phyloP scores from a whole-genome alignment of 2,329 filamentous ascomycete genomes.

The Chalaropsis ovoidea region DNA sequence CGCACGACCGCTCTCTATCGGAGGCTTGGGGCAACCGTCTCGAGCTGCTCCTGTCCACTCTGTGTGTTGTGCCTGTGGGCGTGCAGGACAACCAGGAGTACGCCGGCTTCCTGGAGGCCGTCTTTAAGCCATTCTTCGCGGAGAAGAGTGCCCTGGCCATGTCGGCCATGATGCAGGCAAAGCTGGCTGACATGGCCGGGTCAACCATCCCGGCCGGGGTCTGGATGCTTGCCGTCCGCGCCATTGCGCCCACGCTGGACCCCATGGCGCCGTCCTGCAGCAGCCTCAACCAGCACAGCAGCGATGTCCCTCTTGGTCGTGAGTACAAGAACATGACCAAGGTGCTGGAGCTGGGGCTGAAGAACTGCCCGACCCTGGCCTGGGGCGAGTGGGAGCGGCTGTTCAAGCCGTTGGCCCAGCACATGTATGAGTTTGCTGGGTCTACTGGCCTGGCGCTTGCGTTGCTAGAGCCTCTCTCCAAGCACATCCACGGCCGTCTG shows the following conservation, averaged over 20 bases:
- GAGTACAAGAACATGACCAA: conserved; percentile 61
- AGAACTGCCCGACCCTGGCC: conserved; percentile 40
- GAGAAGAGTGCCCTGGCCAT: conserved; percentile 34
- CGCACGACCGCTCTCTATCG: not conserved
- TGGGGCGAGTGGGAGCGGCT: conserved; percentile 43
- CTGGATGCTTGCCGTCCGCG: conserved; percentile 17
- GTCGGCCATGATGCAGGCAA: conserved; percentile 11
- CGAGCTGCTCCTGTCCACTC: conserved; percentile 32
- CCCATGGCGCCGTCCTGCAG: not conserved
- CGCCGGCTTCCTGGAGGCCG: conserved; percentile 39
- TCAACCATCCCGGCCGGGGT: not conserved
- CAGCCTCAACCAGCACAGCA: conserved; percentile 6
- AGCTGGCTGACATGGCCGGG: conserved; percentile 7
- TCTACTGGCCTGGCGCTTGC: conserved; percentile 56
- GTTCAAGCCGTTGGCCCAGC: conserved; percentile 46
- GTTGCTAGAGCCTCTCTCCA: conserved; percentile 62
- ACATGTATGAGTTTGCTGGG: conserved; percentile 53
- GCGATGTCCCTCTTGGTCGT: conserved; percentile 40
- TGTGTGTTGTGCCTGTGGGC: conserved; percentile 43
- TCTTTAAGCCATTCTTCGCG: conserved; percentile 51
- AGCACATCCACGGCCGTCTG: conserved; percentile 31
- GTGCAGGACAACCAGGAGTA: conserved; percentile 40
- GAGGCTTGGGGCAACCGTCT: conserved; percentile 6
- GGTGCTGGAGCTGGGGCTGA: conserved; percentile 54
- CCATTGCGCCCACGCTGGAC: conserved; percentile 13